phyloP scores from a whole-genome alignment of 345 rosid species.

The Eucalyptus pumila region DNA sequence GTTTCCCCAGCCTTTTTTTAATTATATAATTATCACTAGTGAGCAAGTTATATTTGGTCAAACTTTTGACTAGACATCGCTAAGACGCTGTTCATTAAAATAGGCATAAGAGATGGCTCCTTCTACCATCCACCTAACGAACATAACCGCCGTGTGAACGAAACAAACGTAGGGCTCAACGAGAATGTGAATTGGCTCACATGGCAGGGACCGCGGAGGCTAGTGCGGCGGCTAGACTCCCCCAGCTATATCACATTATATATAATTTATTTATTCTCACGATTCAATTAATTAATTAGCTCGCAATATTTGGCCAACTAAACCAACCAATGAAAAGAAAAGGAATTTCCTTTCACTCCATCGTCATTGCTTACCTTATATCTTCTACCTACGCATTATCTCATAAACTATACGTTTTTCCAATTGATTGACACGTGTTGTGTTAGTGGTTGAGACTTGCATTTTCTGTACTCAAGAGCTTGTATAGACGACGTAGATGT shows the following conservation, averaged over 20 bases:
- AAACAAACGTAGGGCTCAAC: background rate
- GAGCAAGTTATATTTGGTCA: background rate
- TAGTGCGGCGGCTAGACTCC: background rate
- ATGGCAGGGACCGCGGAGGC: background rate
- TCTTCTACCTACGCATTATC: background rate
- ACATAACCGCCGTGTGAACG: background rate
- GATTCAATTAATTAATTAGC: background rate
- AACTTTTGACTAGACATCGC: background rate
- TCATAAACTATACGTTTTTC: background rate
- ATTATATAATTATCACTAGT: background rate
- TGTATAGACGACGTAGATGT: background rate
- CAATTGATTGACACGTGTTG: background rate
- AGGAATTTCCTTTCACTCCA: background rate
- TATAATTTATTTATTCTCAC: background rate
- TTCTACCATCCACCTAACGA: background rate
- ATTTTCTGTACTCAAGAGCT: background rate
- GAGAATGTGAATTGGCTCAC: background rate
- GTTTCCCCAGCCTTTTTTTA: background rate
- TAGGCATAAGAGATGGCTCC: background rate
- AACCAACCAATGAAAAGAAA: background rate
- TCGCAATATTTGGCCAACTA: background rate
- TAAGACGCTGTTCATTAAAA: background rate
- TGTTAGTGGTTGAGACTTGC: background rate
- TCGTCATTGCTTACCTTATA: background rate
- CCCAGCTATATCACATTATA: background rate